Conservation (phyloP, 345 rosid genomes). For the Durio zibethinus region DNA sequence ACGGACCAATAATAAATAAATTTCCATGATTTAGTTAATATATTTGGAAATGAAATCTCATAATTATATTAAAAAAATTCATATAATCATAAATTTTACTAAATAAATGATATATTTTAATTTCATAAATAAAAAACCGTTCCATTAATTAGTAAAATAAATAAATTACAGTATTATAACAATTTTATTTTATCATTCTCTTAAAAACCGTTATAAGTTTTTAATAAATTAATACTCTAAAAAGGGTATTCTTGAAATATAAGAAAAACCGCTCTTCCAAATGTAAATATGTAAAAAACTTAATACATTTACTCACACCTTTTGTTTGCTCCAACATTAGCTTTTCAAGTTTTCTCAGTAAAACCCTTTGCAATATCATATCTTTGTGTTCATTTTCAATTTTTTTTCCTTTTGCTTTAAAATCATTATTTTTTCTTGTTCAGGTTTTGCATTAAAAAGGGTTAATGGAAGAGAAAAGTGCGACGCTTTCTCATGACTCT, state of each 20-base stretch:
- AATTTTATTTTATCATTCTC: not conserved
- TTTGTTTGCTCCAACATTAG: not conserved
- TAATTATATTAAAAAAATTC: not conserved
- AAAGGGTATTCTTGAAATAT: not conserved
- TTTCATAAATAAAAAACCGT: constrained; percentile 1
- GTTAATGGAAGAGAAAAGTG: not conserved
- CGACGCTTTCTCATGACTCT: not conserved
- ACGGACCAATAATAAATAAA: not conserved
- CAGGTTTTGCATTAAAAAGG: not conserved
- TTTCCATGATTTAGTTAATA: not conserved
- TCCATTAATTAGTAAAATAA: constrained; percentile 3
- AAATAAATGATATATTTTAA: not conserved
- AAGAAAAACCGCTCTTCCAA: constrained; percentile 4
- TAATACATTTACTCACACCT: not conserved
- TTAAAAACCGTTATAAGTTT: not conserved
- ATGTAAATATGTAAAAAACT: too few relatives aligned
- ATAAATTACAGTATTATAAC: not conserved
- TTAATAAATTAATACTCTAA: not conserved
- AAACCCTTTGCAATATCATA: not conserved
- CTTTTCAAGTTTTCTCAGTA: not conserved
- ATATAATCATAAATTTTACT: not conserved
- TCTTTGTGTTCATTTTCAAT: not conserved
- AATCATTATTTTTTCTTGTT: not conserved
- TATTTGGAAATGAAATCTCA: constrained; percentile 14
- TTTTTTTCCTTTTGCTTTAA: not conserved